Percentiles rank a stretch among this genome's conserved stretches.
These are phyloP conservation scores for Sonneratia caseolaris DNA, from an alignment of 345 rosid species.

Conservation along the genomic window DNA sequence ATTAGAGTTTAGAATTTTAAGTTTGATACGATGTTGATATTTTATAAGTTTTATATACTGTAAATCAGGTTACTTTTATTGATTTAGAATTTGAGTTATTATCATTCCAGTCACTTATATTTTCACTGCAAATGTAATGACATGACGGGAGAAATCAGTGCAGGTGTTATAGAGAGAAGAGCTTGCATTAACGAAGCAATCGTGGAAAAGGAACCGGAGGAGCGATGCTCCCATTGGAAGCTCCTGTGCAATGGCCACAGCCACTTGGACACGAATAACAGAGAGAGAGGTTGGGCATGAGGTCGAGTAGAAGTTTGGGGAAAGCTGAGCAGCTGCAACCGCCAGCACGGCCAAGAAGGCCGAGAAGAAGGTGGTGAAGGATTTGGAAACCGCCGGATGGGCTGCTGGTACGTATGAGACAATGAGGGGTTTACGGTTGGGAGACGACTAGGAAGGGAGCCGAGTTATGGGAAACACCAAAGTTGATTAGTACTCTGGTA, in stretches of 20 bases:
- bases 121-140: too few relatives aligned
- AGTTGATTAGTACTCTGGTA: neutral
- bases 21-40: too few relatives aligned
- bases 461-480: neutral
- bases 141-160: too few relatives aligned
- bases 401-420: too few relatives aligned
- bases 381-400: neutral
- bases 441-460: neutral
- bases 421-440: too few relatives aligned
- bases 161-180: neutral
- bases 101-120: too few relatives aligned
- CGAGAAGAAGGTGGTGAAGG: neutral
- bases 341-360: neutral
- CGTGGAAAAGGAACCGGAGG: constrained; percentile 31
- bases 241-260: constrained; percentile 13
- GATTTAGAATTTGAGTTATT: too few relatives aligned
- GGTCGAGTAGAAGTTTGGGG: constrained; percentile 13
- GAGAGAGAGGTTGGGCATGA: constrained; percentile 26
- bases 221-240: constrained; percentile 31
- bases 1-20: too few relatives aligned
- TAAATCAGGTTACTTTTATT: too few relatives aligned
- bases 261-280: constrained; percentile 15
- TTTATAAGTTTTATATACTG: too few relatives aligned
- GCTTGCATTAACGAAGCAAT: constrained; percentile 41
- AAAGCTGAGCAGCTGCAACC: constrained; percentile 16